Conservation (phyloP, 225 moss, liverwort and hornwort species). For the Marchantia polymorpha region DNA sequence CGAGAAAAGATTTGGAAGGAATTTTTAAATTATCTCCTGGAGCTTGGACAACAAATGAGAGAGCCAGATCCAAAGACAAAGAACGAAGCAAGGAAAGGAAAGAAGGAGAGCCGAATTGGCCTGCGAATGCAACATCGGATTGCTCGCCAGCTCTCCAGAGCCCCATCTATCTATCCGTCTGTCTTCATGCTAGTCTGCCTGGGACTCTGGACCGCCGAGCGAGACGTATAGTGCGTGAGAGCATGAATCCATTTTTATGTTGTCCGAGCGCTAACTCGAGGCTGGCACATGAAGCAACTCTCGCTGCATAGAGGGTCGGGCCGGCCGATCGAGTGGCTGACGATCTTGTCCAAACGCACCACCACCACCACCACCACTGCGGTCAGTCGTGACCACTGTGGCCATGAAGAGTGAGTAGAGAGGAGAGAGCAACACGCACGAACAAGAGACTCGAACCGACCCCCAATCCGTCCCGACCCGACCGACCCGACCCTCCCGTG, state of each 20-base stretch:
- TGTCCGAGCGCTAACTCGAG: constrained; percentile 3
- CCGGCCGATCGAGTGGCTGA: not conserved
- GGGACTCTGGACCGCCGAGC: not conserved
- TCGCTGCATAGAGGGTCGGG: constrained; percentile 4
- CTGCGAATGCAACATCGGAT: not conserved
- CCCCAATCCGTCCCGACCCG: not conserved
- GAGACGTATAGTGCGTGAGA: not conserved
- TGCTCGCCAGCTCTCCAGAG: not conserved
- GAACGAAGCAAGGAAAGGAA: not conserved
- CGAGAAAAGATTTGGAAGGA: not conserved
- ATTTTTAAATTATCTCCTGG: not conserved
- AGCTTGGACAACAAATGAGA: not conserved
- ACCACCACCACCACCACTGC: not conserved
- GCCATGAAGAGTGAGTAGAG: not conserved
- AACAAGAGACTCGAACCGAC: constrained; percentile 10
- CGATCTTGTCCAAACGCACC: constrained; percentile 4
- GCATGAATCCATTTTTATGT: constrained; percentile 10
- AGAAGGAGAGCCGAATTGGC: not conserved
- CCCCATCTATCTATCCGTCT: not conserved
- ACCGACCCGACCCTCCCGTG: not conserved
- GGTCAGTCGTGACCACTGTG: not conserved
- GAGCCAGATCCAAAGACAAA: not conserved
- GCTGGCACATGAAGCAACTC: not conserved
- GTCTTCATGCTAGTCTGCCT: not conserved
- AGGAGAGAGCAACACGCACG: not conserved